Evolutionary conservation across 192 early-diverging fungal genomes (phyloP), one percentile per base, ranked within the genome.

Genomic region (Gaertneriomyces semiglobifer): DNA sequence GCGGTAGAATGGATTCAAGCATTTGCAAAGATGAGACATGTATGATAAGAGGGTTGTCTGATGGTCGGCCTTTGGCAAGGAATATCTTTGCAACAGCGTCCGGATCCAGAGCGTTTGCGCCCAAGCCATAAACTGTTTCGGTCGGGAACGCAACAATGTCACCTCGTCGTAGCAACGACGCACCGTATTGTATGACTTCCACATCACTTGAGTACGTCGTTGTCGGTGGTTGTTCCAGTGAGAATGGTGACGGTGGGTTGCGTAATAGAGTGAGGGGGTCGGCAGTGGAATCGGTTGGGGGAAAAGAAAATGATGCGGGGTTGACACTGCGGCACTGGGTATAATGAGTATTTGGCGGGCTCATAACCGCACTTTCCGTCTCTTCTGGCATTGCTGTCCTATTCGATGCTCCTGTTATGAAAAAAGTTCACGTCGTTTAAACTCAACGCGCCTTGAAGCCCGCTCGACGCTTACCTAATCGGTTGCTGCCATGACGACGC

Each of bases 41-140:
- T 16, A 99, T 90, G 63, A 99, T 99, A 7, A 99, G 81, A 18
- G 97, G 97, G 70, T 99, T 99, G 70, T 99, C 97, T 9, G 80
- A 78, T 0, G 97, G 97, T 62, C 97, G 74, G 59, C 89, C 88
- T 78, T 99, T 99, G 67, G 89, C 90, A 0, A 54, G 59, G 70
- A 86, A 99, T 58, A 99, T 95, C 46, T 82, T 74, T 33, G 69
- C 51, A 14, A 96, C 91, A 11, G 92, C 90, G 2, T 42, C 25
- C 5, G 80, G 57, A 16, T 77, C 68, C 5, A 93, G 78, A 5
- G 95, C 95, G 60, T 96, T 93, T 58, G 92, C 90, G 7, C 89
- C 97, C 33, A 99, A 79, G 0, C 97, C 97, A 71, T 99, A 99
- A 12, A 99, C 97, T 5, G 97, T 99, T 68, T 99, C 97, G 5